A percentile compares a stretch with the other conserved stretches of the same genome.
These are phyloP conservation scores for Aurantiochytrium sp. DNA, from an alignment of 108 stramenopile species.

Conservation along the genomic window DNA sequence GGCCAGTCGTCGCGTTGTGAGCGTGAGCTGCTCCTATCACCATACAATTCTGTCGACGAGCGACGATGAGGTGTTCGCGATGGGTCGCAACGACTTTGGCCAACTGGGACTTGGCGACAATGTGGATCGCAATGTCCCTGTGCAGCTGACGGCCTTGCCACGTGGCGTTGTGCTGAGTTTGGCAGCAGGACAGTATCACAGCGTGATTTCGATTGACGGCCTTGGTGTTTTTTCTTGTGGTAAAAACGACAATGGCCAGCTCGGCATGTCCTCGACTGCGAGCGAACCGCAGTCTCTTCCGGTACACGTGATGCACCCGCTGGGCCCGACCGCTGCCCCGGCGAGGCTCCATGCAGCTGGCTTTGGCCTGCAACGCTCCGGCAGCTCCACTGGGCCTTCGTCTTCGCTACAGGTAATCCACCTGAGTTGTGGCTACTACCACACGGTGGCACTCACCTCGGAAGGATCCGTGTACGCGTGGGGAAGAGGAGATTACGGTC, in stretches of 20 bases:
- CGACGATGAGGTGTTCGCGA: not conserved
- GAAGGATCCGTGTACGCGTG: constrained; percentile 40
- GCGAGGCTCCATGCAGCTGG: not conserved
- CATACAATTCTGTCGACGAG: not conserved
- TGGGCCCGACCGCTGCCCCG: not conserved
- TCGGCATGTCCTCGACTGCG: constrained; percentile 21
- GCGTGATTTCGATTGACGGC: constrained; percentile 30
- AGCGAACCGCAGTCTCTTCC: constrained; percentile 10
- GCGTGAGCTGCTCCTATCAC: not conserved
- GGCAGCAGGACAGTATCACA: not conserved
- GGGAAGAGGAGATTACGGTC: constrained; percentile 38
- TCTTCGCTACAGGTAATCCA: not conserved
- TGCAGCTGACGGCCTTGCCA: not conserved
- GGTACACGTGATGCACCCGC: not conserved
- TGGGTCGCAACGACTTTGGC: constrained; percentile 6
- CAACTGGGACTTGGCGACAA: not conserved
- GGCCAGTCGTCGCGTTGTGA: not conserved
- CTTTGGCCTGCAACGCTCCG: too few relatives aligned
- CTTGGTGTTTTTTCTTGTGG: constrained; percentile 30
- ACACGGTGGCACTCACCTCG: constrained; percentile 40
- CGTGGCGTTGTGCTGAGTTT: not conserved
- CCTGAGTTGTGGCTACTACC: constrained; percentile 45
- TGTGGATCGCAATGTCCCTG: not conserved
- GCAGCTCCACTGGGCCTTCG: not conserved
- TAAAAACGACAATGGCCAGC: constrained; percentile 32